These are phyloP conservation scores for Penicillium desertorum DNA, from an alignment of 495 filamentous ascomycete species.

Conservation along the genomic window DNA sequence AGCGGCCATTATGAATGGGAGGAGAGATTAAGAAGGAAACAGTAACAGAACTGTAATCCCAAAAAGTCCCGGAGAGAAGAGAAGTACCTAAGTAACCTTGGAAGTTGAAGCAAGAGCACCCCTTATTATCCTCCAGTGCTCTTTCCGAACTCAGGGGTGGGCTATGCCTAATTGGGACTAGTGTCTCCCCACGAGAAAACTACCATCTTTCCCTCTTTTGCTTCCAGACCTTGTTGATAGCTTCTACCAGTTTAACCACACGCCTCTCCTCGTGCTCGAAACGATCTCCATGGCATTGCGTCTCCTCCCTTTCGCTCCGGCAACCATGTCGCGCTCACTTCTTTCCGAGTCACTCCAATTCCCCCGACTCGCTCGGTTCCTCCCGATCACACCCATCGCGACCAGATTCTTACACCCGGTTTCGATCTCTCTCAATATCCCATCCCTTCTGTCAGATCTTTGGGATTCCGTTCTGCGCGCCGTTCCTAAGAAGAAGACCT, in stretches of 20 bases:
- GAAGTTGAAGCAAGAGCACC: conserved; percentile 20
- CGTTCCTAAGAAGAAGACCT: conserved; percentile 98
- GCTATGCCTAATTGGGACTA: conserved; percentile 38
- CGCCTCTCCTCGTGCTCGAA: background rate
- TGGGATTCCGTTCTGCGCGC: conserved; percentile 92
- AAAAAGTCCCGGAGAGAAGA: conserved; percentile 19
- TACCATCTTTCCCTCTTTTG: conserved; percentile 17
- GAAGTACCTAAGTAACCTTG: conserved; percentile 3
- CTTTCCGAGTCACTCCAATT: conserved; percentile 11
- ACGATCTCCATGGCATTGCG: conserved; percentile 23
- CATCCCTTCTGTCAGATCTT: conserved; percentile 66
- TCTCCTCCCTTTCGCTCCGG: conserved; percentile 20
- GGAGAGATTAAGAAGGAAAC: conserved; percentile 19
- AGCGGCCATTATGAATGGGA: conserved; percentile 49
- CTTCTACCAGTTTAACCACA: background rate
- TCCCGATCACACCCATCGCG: conserved; percentile 12
- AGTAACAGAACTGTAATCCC: conserved; percentile 19
- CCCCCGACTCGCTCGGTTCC: conserved; percentile 18
- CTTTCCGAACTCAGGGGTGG: conserved; percentile 44
- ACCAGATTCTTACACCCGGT: conserved; percentile 23
- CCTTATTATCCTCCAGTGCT: conserved; percentile 43
- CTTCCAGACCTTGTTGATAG: conserved; percentile 14
- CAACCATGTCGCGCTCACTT: conserved; percentile 10
- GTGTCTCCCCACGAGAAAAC: conserved; percentile 31
- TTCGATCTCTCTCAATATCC: conserved; percentile 45